Percentiles rank a stretch among this genome's conserved stretches.
These are phyloP conservation scores for Fraxinus quadrangulata DNA, from an alignment of 257 asterid species.

Conservation along the genomic window DNA sequence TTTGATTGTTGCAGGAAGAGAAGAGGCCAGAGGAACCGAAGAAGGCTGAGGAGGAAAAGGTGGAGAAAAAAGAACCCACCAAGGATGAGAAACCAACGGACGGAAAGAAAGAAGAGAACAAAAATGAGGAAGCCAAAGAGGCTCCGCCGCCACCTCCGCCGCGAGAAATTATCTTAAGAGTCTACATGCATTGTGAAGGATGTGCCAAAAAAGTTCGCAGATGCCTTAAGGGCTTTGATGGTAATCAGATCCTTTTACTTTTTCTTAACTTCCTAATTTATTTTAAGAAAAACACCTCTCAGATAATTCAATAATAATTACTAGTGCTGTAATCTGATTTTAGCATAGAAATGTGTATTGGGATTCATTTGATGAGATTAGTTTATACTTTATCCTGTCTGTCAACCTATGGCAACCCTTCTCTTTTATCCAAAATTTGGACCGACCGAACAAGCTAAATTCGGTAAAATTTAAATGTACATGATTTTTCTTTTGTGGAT, in stretches of 20 bases:
- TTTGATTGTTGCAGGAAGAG: conserved; percentile 39
- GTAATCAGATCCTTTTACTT: conserved; percentile 32
- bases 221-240: conserved; percentile 81
- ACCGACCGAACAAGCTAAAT: too few species aligned
- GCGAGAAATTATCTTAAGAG: conserved; percentile 71
- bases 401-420: too few species aligned
- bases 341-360: too few species aligned
- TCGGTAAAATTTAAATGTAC: background rate
- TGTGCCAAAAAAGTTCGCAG: conserved; percentile 93
- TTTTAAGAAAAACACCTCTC: too few species aligned
- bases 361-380: too few species aligned
- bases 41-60: conserved; percentile 40
- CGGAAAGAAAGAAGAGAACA: conserved; percentile 38
- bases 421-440: too few species aligned
- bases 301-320: too few species aligned
- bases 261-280: background rate
- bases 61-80: conserved; percentile 37
- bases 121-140: conserved; percentile 26
- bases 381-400: background rate
- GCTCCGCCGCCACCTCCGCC: conserved; percentile 53
- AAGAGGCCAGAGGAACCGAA: conserved; percentile 35
- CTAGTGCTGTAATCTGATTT: too few species aligned
- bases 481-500: too few species aligned
- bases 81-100: conserved; percentile 42
- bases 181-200: conserved; percentile 98